Evolutionary conservation across 345 rosid genomes (phyloP), one percentile per base, ranked within the genome.

Genomic region (Pistacia integerrima): DNA sequence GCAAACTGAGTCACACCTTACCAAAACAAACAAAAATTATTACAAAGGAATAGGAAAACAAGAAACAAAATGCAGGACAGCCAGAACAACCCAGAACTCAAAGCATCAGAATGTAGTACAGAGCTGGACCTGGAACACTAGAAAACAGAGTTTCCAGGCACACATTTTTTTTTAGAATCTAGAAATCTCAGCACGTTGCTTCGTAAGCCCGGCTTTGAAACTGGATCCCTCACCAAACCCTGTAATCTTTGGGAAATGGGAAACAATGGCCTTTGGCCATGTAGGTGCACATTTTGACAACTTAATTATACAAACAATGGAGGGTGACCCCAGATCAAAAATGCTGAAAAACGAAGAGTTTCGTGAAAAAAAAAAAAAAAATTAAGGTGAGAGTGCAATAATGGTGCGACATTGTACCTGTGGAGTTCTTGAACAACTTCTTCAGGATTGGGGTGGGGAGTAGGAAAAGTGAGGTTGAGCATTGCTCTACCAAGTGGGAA

Each of bases 391-490:
- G 67, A 71, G 28, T 35, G 41, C 20, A 17, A 35, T 13, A 71
- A 30, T 57, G 66, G 64, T 17, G 49, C 48, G 3, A 65, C 68
- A 56, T 72, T 63, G 62, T 87, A 73, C 99, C 99, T 88, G 72
- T 85, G 95, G 81, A 95, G 91, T 61, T 90, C 94, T 75, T 79
- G 89, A 79, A 77, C 99, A 71, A 95, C 97, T 41, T 80, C 76
- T 62, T 92, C 97, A 3, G 98, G 99, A 80, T 90, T 77, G 7
- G 94, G 92, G 73, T 92, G 96, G 38, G 94, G 91, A 67, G 75
- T 64, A 28, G 89, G 89, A 61, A 88, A 77, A 3, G 92, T 87
- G 63, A 76, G 76, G 87, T 92, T 93, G 76, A 87, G 79, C 81
- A 82, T 85, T 75, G 92, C 87, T 58, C 59, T 55, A 28, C 74